Base-by-base conservation (phyloP, 1,139 yeast genomes). In the Blastobotrys elegans region DNA sequence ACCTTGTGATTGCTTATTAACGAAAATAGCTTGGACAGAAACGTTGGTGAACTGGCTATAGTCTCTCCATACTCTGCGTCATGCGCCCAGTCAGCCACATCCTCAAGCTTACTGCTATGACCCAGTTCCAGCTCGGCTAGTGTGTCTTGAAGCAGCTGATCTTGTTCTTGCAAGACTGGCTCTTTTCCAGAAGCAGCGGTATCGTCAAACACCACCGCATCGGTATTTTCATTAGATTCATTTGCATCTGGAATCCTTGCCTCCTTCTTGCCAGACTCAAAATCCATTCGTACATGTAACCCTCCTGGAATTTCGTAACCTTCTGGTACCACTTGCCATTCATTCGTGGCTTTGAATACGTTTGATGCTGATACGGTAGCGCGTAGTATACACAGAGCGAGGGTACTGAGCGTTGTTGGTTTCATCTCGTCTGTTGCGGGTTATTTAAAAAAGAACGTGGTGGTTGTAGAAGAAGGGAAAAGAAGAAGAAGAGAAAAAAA, bases 261-360 rank as follows among this genome's bases (percentile, higher is more conserved):
- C 61, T 83, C 86, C 59, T 73, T 78, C 35, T 68, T 64, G 24
- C 83, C 80, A 0, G 89, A 82, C 24, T 83, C 88, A 48, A 85
- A 68, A 62, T 87, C 77, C 58, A 84, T 61, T 58, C 87, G 71
- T 40, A 84, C 80, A 65, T 88, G 95, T 40, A 88, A 68, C 0
- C 96, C 96, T 16, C 32, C 46, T 1, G 96, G 95, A 6, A 87
- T 73, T 14, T 76, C 74, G 60, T 85, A 95, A 14, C 84, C 86
- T 51, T 76, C 80, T 61, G 70, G 74, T 7, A 89, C 76, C 1
- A 61, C 61, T 68, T 82, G 81, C 95, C 96, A 89, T 56, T 82
- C 77, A 2, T 61, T 53, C 0, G 80, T 66, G 0, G 96, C 84
- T 35, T 64, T 75, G 58, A 87, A 85, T 18, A 40, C 35, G n/a